A percentile compares a stretch with the other conserved stretches of the same genome.
These are phyloP conservation scores for Globisporangium iwayamae DNA, from an alignment of 352 stramenopile species.

Conservation along the genomic window DNA sequence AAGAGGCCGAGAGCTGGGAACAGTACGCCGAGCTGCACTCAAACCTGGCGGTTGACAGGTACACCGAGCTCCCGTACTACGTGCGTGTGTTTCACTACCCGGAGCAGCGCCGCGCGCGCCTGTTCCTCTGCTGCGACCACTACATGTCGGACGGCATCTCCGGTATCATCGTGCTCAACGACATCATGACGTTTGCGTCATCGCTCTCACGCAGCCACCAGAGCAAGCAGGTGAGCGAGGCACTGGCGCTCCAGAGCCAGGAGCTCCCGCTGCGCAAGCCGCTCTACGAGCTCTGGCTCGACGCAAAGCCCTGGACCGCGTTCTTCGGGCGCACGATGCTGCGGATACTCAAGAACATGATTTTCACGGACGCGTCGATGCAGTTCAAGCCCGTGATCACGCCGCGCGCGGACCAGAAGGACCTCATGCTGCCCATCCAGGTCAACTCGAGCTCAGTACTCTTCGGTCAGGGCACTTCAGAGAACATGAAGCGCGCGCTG, in stretches of 20 bases:
- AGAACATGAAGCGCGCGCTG: slow-evolving; percentile 32
- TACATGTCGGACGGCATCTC: slow-evolving; percentile 13
- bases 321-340: no score
- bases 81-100: slow-evolving; percentile 9
- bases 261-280: slow-evolving; percentile 8
- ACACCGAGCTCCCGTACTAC: slow-evolving; percentile 10
- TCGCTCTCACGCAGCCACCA: slow-evolving; percentile 3
- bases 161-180: slow-evolving; percentile 10
- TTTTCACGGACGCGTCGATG: no score
- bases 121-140: slow-evolving; percentile 13
- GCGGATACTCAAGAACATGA: no score
- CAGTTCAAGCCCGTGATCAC: slow-evolving; percentile 3
- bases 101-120: slow-evolving; percentile 1
- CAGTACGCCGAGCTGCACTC: slow-evolving; percentile 9
- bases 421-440: slow-evolving; percentile 22
- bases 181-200: slow-evolving; percentile 11
- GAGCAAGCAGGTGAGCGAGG: neutral
- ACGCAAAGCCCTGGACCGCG: neutral
- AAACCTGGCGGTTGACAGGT: slow-evolving; percentile 10
- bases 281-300: slow-evolving; percentile 12
- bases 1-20: slow-evolving; percentile 5
- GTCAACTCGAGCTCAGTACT: slow-evolving; percentile 26
- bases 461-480: slow-evolving; percentile 33
- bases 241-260: neutral
- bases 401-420: slow-evolving; percentile 23